phyloP scores from a whole-genome alignment of 1,284 basidiomycete species.

The Ganoderma leucocontextum region DNA sequence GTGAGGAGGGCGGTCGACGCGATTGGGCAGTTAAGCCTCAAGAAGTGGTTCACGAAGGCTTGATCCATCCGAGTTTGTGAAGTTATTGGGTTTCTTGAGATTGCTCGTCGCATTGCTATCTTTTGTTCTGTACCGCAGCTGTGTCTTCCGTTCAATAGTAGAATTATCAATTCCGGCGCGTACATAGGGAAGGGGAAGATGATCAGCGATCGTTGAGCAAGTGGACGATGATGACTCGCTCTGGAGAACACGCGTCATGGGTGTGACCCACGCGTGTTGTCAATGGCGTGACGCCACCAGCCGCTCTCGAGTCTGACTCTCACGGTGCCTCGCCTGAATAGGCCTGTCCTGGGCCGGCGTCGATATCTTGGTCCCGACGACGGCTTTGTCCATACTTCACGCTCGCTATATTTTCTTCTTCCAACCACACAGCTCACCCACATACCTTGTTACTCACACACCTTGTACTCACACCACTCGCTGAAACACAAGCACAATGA shows the following conservation, averaged over 20 bases:
- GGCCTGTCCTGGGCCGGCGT: slow-evolving; percentile 4
- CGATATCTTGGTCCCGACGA: slow-evolving; percentile 18
- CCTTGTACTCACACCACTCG: slow-evolving; percentile 6
- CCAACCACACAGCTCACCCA: slow-evolving; percentile 7
- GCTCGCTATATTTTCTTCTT: slow-evolving; percentile 3
- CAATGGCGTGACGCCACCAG: slow-evolving; percentile 19
- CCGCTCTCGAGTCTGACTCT: slow-evolving; percentile 11
- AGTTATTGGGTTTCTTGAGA: not conserved
- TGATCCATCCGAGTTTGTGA: slow-evolving; percentile 32
- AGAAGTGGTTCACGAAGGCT: slow-evolving; percentile 77
- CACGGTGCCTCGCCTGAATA: slow-evolving; percentile 27
- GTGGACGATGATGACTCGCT: not conserved
- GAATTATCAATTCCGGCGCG: not conserved
- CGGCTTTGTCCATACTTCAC: slow-evolving; percentile 10
- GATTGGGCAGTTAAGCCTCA: slow-evolving; percentile 72
- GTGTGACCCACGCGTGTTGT: slow-evolving; percentile 31
- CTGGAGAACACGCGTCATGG: slow-evolving; percentile 23
- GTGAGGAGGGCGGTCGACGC: slow-evolving; percentile 73
- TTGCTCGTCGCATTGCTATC: slow-evolving; percentile 10
- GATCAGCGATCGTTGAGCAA: not conserved
- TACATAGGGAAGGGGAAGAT: not conserved
- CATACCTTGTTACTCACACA: slow-evolving; percentile 4
- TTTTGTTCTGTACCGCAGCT: not conserved
- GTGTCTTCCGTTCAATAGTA: not conserved
- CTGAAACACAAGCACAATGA: slow-evolving; percentile 14